Evolutionary conservation across 768 basidiomycete genomes (phyloP).

Genomic region (Amanita jacksonii): DNA sequence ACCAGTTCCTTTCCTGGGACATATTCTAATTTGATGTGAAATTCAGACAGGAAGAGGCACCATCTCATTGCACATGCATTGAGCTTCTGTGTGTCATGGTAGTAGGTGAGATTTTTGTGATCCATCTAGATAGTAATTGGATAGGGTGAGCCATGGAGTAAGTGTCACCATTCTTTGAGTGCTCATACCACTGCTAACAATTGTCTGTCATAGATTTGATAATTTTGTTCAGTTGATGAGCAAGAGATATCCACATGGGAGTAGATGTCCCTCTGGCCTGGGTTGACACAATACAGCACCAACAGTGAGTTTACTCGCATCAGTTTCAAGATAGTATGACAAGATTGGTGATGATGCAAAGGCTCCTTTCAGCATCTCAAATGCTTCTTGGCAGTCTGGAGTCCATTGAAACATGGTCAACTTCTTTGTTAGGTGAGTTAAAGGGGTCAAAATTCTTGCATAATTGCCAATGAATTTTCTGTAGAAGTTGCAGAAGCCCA

Average conservation of each 20-base stretch:
- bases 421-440: slow-evolving; percentile 21
- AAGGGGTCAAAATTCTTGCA: slow-evolving; percentile 17
- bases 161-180: no score
- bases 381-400: slow-evolving; percentile 13
- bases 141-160: no score
- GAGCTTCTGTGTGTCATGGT: background rate
- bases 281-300: slow-evolving; percentile 26
- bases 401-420: slow-evolving; percentile 20
- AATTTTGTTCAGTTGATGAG: slow-evolving; percentile 6
- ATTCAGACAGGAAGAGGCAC: background rate
- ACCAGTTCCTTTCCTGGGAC: background rate
- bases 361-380: slow-evolving; percentile 19
- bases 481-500: slow-evolving; percentile 35
- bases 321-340: slow-evolving; percentile 18
- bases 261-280: slow-evolving; percentile 16
- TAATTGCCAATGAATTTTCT: slow-evolving; percentile 24
- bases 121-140: no score
- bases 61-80: slow-evolving; percentile 3
- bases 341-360: slow-evolving; percentile 20
- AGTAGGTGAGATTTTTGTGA: background rate
- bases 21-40: slow-evolving; percentile 3
- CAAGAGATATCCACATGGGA: slow-evolving; percentile 27
- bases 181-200: no score
- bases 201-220: no score
- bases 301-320: slow-evolving; percentile 22